phyloP scores from a whole-genome alignment of 2,329 filamentous ascomycete species.

The Scedosporium minutisporum region DNA sequence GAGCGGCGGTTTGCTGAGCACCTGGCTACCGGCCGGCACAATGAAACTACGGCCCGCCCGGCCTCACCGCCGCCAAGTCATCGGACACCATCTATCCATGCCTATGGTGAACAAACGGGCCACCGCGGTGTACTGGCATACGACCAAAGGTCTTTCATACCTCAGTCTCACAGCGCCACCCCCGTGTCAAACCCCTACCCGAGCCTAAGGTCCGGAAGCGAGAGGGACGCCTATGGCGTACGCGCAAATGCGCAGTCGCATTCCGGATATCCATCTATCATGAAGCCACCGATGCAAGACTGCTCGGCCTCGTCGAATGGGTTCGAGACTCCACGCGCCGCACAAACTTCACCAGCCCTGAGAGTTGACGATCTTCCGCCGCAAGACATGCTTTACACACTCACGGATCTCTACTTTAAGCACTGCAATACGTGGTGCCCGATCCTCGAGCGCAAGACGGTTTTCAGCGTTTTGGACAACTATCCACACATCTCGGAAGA shows the following conservation, averaged over 20 bases:
- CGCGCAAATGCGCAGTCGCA: background rate
- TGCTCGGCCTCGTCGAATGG: background rate
- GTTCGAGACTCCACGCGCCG: constrained; percentile 8
- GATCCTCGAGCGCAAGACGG: constrained; percentile 33
- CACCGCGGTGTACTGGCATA: background rate
- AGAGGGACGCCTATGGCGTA: background rate
- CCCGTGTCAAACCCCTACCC: background rate
- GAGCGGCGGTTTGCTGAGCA: constrained; percentile 33
- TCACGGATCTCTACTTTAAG: constrained; percentile 54
- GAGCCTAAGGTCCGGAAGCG: background rate
- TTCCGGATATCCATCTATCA: background rate
- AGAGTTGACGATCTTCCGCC: constrained; percentile 42
- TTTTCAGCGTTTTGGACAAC: constrained; percentile 29
- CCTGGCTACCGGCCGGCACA: constrained; percentile 23
- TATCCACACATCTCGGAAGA: constrained; percentile 28
- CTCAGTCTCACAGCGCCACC: background rate
- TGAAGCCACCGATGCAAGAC: background rate
- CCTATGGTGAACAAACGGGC: background rate
- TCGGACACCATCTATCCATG: background rate
- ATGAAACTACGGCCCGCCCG: background rate
- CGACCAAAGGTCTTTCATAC: background rate
- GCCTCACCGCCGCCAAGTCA: background rate
- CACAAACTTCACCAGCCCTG: constrained; percentile 23
- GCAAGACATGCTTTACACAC: constrained; percentile 48
- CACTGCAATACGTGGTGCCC: constrained; percentile 53